Evolutionary conservation across 2,329 filamentous ascomycete genomes (phyloP), one percentile per base, ranked within the genome.

Genomic region (Colletotrichum sp.): DNA sequence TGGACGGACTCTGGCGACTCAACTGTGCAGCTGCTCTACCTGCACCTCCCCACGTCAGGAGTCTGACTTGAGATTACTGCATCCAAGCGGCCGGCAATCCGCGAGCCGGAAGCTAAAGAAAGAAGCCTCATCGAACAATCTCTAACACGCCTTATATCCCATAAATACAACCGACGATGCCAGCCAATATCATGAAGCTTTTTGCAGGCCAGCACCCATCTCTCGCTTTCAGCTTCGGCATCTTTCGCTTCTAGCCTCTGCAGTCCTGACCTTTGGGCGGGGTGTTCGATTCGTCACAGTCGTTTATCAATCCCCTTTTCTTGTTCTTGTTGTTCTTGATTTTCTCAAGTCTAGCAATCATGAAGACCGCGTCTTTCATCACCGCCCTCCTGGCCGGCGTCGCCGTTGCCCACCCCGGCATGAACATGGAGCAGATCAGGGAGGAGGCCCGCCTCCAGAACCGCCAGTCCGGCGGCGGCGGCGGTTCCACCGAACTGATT

Each of bases 401-500:
- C 6, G 65, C 66, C 4, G 16, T 71, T 19, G 79, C 78, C 39
- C 77, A 69, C 39, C 81, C 81, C 3, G 80, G 81, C 44, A 82
- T 82, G 80, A 72, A 77, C 62, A 82, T 82, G 78, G 75, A 77
- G 52, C 78, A 76, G 59, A 75, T 79, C 3, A 69, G 80, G 27
- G 71, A 77, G 13, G 71, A 79, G 8, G 75, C 77, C 39, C 63
- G 77, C 8, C 72, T 78, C 29, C 70, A 78, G 9, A 63, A 65
- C 30, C 77, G 77, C 4, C 72, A 77, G 16, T 29, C 62, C 3
- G 69, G 70, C 34, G 72, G 68, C 15, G 71, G 66, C 19, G 77
- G 77, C n/a, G 76, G 76, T 34, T 78, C 77, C 6, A 78, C 71
- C 7, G 69, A 77, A n/a, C 52, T 78, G 36, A 79, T 89, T 13